Base-by-base conservation (phyloP, 2,329 filamentous ascomycete species). In the Botryotinia convoluta region DNA sequence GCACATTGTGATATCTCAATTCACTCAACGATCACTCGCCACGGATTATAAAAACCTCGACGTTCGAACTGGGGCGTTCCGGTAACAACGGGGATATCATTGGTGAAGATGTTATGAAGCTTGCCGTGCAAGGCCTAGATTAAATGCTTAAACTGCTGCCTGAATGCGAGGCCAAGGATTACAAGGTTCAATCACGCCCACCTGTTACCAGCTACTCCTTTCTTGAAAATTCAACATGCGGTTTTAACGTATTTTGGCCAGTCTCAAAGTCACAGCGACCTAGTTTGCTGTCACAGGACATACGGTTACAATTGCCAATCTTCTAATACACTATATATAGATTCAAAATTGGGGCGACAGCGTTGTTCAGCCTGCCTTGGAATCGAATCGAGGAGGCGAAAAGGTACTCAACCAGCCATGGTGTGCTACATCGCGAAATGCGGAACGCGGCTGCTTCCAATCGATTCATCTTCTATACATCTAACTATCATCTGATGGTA, bases 111-210 rank as follows among this genome's bases (percentile, higher is more conserved):
- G 16, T 20, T 42, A 22, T 59, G 37, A 60, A 60, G 54, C 20
- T 64, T 44, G n/a, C 54, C 35, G 10, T 62, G 59, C 57, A 61
- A 20, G 54, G 39, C 68, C 68, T 64, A 37, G 61, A 63, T 62
- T 71, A 26, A 67, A 67, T 54, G 48, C 37, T 72, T 72, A 72
- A 69, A 68, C 71, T 72, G 71, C 62, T 72, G 71, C 71, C 71
- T 72, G 71, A 72, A 68, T 57, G 62, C 71, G 45, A 68, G 71
- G 62, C 39, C 71, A 60, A 67, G 71, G 62, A 35, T 67, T 67
- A 57, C 70, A 59, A 71, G 35, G 45, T 54, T 45, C 44, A 35
- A 64, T 54, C 48, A 68, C 71, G 62, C 71, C 71, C 62, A 69
- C 22, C 62, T 72, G 48, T 68, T 54, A 60, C 71, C 62, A 69